Evolutionary conservation across 1,139 yeast species (phyloP), one percentile per base, ranked within the genome.

Genomic region (Candida sojae): DNA sequence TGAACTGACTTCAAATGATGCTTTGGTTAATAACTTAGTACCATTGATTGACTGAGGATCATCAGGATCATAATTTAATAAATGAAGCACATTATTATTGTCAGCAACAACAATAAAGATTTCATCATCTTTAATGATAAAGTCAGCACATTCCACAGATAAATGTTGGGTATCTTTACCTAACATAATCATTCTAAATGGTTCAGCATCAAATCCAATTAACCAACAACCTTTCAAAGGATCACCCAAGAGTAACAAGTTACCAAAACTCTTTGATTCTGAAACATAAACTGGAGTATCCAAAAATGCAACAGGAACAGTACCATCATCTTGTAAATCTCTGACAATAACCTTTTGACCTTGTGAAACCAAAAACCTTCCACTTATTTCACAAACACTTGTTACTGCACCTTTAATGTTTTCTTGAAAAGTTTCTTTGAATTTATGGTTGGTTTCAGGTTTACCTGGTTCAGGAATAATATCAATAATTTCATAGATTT

Each of bases 181-280:
- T 47, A 95, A 68, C 54, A 80, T 67, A 26, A 89, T 75, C 86
- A 93, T 84, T 54, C 97, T 73, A 65, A 88, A 92, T 1, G 99
- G 99, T 59, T 93, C 97, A 3, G 96, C 93, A 62, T 92, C 96
- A 67, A 91, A 92, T 1, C 97, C 98, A 26, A 85, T 86, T 49
- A 95, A 75, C 77, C 93, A 84, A 6, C 90, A 74, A 55, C 96
- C 87, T 56, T 88, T 87, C 65, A 84, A 75, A 0, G 90, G 76
- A 66, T 93, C 99, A 17, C 96, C 96, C 28, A 91, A 67, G 2
- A 90, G 58, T 28, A 92, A 64, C 60, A 92, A 70, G 63, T 92
- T 90, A 36, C 96, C 93, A 63, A 89, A 83, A 55, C 91, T 79
- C 65, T 92, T 92, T 26, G 90, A 80, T 55, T 88, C 96, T 11